Evolutionary conservation across 805 yeast species (phyloP).

Genomic region (Jamesozyma piceae): DNA sequence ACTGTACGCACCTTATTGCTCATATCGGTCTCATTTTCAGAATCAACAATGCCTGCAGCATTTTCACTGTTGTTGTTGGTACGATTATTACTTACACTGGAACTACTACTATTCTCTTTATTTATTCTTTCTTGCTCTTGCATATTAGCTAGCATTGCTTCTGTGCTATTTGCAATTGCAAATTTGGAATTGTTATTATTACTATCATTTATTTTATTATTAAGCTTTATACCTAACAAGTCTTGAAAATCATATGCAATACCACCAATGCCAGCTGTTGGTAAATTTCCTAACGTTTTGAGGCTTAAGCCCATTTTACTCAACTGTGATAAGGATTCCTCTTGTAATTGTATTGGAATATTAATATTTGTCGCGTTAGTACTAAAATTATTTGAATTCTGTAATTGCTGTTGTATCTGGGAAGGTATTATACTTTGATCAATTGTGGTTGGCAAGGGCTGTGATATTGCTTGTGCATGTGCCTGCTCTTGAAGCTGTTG

Average conservation of each 20-base stretch:
- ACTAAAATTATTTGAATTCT: not conserved
- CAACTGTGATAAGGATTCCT: slow-evolving; percentile 11
- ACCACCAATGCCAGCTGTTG: slow-evolving; percentile 29
- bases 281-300: slow-evolving; percentile 14
- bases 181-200: slow-evolving; percentile 11
- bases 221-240: slow-evolving; percentile 16
- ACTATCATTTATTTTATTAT: slow-evolving; percentile 6
- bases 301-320: slow-evolving; percentile 11
- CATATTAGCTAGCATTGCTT: slow-evolving; percentile 26
- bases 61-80: not conserved
- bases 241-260: slow-evolving; percentile 28
- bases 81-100: not conserved
- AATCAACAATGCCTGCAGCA: no score
- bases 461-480: slow-evolving; percentile 4
- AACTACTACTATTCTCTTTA: not conserved
- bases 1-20: no score
- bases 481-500: slow-evolving; percentile 3
- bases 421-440: slow-evolving; percentile 7
- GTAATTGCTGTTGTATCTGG: slow-evolving; percentile 5
- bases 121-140: slow-evolving; percentile 16
- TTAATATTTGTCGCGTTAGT: not conserved
- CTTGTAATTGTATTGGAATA: slow-evolving; percentile 5
- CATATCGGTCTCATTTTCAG: not conserved
- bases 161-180: slow-evolving; percentile 21
- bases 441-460: slow-evolving; percentile 10